Base-by-base conservation (phyloP, 164 flowering plant species). In the Hamamelis virginiana region DNA sequence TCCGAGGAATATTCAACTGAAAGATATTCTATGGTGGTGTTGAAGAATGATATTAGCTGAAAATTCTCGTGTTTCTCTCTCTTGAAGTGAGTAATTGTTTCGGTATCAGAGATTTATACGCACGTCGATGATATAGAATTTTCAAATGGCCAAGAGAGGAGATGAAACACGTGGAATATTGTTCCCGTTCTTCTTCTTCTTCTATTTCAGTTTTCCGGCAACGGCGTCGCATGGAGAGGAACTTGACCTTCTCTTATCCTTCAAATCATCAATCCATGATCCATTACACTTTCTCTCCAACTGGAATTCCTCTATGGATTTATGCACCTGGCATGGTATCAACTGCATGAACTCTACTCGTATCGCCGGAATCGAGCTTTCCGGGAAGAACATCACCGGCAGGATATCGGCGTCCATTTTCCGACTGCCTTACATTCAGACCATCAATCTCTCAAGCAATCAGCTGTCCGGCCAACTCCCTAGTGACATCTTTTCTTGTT, bases 301-400 rank as follows among this genome's bases (percentile, higher is more conserved):
- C 74, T 92, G 96, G 98, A 75, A 69, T 43, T 50, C 81, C 47
- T 76, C 87, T 13, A 8, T 58, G 21, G 28, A 73, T 46, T 67
- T 81, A 44, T 92, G 98, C 80, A 51, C 64, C 13, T 91, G 95
- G 95, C 27, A 73, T 21, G 95, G 98, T 3, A 62, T 93, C 70
- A 28, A 83, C 22, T 91, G 98, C 76, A 46, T 59, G 47, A 76
- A 79, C 38, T 75, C 80, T 0, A 63, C 91, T 68, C 86, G 69
- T 41, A 85, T 93, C 13, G 13, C 57, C 3, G 45, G 67, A 11
- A 76, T 93, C 53, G 80, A 83, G 10, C 85, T 94, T 69, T 72
- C 92, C 8, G 78, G 79, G 22, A 81, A 79, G 67, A 94, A 91
- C 79, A 66, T 94, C 51, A 77, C 98, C 8, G 97, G 96, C 3